These are phyloP conservation scores for Neurospora tetrasperma DNA, from an alignment of 495 filamentous ascomycete genomes.

Conservation along the genomic window DNA sequence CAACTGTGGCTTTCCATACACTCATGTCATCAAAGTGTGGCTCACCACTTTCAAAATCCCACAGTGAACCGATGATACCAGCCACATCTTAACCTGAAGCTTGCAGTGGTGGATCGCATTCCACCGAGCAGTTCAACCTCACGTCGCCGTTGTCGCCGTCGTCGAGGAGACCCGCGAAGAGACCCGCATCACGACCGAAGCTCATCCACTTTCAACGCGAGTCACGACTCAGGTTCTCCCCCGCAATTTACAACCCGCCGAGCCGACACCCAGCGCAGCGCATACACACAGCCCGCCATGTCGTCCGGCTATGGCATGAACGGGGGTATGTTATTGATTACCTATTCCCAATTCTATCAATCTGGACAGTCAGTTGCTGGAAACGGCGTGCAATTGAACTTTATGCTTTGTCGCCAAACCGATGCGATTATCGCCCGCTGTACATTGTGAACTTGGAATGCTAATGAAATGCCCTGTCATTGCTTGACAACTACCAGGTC, in stretches of 20 bases:
- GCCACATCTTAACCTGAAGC: neutral
- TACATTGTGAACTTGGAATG: neutral
- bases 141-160: neutral
- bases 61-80: neutral
- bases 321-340: constrained; percentile 49
- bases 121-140: neutral
- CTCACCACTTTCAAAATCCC: neutral
- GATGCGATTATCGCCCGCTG: neutral
- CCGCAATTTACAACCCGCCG: neutral
- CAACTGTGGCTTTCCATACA: neutral
- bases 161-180: neutral
- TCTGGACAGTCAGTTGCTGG: neutral
- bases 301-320: constrained; percentile 73
- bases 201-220: neutral
- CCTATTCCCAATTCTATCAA: neutral
- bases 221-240: neutral
- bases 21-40: neutral
- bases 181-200: neutral
- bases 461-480: neutral
- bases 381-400: neutral
- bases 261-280: neutral
- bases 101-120: neutral
- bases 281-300: constrained; percentile 43
- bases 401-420: neutral
- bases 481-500: constrained; percentile 42